Evolutionary conservation across 352 stramenopile species (phyloP), one percentile per base, ranked within the genome.

Genomic region (Pythium guiyangense): DNA sequence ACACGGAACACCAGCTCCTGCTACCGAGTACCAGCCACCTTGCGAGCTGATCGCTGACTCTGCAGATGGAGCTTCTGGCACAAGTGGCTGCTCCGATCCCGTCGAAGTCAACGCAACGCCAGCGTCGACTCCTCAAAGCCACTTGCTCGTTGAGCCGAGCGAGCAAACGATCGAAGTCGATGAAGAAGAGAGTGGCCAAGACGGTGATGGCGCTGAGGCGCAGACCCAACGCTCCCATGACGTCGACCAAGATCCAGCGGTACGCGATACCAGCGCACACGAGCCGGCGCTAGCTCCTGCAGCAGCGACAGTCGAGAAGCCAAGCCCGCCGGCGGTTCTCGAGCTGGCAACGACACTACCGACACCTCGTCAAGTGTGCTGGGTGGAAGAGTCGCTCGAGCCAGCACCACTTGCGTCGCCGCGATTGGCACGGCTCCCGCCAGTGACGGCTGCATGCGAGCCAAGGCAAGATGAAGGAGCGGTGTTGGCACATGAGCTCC

Each of bases 321-420:
- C 15, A 22, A 45, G 39, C 14, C 39, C 8, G 2, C 39, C 3
- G 39, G n/a, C 39, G 6, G 6, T 22, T 43, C 35, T 27, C 10
- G 35, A 22, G 6, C 1, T 25, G 26, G 3, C 11, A 3, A 1
- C 26, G 4, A 18, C 43, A 22, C 10, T 31, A 15, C 11, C n/a
- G 20, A 56, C 59, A 18, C 45, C 59, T 31, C 45, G 46, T 15
- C 52, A 60, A 59, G 45, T 52, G 1, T 64, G 59, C 31, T 64
- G 59, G 59, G 10, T 15, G 20, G 52, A 63, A 5, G n/a, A 45
- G 6, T 10, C 48, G 4, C 34, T n/a, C 27, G 26, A 58, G 12
- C 29, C 10, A 51, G 3, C 17, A 26, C 29, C 15, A 1, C 11
- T 6, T 29, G n/a, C 27, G 4, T 26, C 45, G 3, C 34, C 34